Evolutionary conservation across 768 basidiomycete genomes (phyloP), one percentile per base, ranked within the genome.

Genomic region (Piloderma croceum): DNA sequence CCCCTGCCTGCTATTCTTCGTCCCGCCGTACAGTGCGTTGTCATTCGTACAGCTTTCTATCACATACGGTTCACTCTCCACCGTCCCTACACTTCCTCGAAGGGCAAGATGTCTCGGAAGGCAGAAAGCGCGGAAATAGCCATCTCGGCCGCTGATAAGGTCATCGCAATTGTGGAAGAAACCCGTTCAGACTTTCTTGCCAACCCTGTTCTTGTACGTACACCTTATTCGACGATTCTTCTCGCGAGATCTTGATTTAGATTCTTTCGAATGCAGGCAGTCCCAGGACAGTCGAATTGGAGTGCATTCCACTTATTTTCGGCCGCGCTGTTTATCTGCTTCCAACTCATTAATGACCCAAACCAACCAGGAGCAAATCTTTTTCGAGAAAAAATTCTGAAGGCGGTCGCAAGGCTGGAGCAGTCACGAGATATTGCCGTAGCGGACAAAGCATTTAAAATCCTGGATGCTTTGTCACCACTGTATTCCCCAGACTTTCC

Each of bases 281-380:
- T 87, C 6, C 85, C 84, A 24, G 85, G 83, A 3, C 87, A 90
- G 60, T 80, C 90, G 74, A 79, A 78, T 49, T 87, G 84, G 80
- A 81, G 81, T 4, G 83, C 86, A 1, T 85, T 83, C 64, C 86
- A 90, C 54, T 77, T 82, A 50, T 90, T 90, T 67, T 81, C 81
- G 35, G 85, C 88, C 15, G 84, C 84, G 36, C 88, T 90, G 81
- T 90, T 90, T 64, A 88, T 90, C 73, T 83, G 84, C n/a, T 89
- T 89, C 64, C 86, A 90, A 52, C 73, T 90, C 36, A 81, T 89
- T 51, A 74, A 80, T 24, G 81, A 85, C 51, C 82, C 85, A 37
- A 83, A 84, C 45, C 85, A 87, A 47, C 81, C 83, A 33, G 86
- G 83, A 19, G 83, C 83, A 31, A 76, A 75, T 21, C 68, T 86